Evolutionary conservation across 129 eudicot genomes (phyloP).

Genomic region (Centrapalus pauciflorus): DNA sequence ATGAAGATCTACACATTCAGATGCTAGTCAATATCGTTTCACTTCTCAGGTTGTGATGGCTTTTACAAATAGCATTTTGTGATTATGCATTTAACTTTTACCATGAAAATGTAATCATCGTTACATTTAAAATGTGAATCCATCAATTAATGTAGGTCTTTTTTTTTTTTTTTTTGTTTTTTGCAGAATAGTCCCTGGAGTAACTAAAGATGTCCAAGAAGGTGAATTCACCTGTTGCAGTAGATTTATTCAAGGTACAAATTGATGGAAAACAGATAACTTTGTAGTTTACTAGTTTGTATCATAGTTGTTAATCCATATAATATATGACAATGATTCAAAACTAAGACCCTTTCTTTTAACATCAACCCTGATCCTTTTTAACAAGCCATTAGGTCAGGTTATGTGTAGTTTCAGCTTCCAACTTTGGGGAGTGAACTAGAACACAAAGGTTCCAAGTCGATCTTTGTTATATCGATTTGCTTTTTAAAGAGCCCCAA

Average conservation of each 20-base stretch:
- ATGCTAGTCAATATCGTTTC: no score
- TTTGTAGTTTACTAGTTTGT: slow-evolving; percentile 27
- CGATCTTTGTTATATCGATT: no score
- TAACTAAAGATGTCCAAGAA: slow-evolving; percentile 32
- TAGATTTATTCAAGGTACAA: slow-evolving; percentile 26
- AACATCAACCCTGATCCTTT: not conserved
- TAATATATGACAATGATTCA: no score
- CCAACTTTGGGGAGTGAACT: not conserved
- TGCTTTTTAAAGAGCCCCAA: no score
- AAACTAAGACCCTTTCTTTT: not conserved
- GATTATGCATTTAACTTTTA: not conserved
- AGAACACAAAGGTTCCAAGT: no score
- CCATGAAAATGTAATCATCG: not conserved
- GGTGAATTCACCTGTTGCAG: slow-evolving; percentile 36
- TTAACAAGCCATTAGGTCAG: not conserved
- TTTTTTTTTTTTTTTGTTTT: not conserved
- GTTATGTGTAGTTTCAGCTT: not conserved
- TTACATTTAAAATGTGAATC: not conserved
- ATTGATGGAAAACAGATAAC: slow-evolving; percentile 14
- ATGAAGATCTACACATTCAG: no score
- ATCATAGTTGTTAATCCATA: slow-evolving; percentile 2
- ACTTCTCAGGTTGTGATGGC: not conserved
- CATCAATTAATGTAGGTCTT: not conserved
- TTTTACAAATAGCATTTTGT: not conserved
- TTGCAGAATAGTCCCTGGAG: slow-evolving; percentile 36